A percentile compares a stretch with the other conserved stretches of the same genome.
phyloP scores from a whole-genome alignment of 2,329 filamentous ascomycete species.

The Stromatinia cepivora region DNA sequence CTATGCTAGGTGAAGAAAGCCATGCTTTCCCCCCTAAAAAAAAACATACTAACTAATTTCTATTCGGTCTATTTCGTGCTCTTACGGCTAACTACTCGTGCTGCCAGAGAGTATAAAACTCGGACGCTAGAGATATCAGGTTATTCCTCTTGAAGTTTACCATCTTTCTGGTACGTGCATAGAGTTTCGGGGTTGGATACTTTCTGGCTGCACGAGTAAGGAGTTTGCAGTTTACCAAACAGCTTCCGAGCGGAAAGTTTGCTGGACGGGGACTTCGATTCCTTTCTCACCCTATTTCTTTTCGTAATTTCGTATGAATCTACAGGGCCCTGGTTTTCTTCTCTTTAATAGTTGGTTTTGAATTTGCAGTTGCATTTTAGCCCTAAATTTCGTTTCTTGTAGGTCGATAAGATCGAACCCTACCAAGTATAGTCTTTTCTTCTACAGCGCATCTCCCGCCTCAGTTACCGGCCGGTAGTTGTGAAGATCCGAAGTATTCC shows the following conservation, averaged over 20 bases:
- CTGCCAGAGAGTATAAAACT: too few relatives aligned
- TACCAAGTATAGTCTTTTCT: too few relatives aligned
- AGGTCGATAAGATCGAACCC: not conserved
- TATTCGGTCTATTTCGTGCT: not conserved
- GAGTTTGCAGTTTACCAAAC: not conserved
- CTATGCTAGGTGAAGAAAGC: not conserved
- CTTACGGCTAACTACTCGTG: not conserved
- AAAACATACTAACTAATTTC: not conserved
- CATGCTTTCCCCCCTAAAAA: not conserved
- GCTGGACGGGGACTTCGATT: not conserved
- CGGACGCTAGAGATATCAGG: too few relatives aligned
- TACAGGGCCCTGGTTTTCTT: not conserved
- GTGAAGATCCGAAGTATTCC: not conserved
- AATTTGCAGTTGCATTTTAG: not conserved
- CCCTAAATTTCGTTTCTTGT: not conserved
- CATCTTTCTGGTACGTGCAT: too few relatives aligned
- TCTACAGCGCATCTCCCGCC: not conserved
- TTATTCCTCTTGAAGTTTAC: too few relatives aligned
- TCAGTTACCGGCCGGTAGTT: not conserved
- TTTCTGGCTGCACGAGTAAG: too few relatives aligned
- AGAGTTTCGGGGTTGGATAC: too few relatives aligned
- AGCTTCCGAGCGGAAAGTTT: not conserved
- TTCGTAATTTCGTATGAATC: not conserved
- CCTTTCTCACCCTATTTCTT: not conserved
- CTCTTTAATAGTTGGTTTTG: not conserved